These are phyloP conservation scores for Glonium stellatum DNA, from an alignment of 495 filamentous ascomycete genomes.

Conservation along the genomic window DNA sequence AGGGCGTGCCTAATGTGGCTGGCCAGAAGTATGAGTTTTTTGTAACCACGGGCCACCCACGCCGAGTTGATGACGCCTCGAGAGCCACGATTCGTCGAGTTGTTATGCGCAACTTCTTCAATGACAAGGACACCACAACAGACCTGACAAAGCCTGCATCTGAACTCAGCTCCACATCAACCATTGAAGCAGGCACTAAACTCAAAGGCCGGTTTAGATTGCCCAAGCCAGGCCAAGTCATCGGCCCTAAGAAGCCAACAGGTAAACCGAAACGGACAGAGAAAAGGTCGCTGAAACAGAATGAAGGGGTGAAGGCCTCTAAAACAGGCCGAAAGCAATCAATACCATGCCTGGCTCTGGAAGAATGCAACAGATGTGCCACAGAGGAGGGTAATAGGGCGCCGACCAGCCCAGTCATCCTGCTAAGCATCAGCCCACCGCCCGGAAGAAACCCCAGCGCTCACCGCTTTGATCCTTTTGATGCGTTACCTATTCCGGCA, in stretches of 20 bases:
- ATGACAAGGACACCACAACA: neutral
- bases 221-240: conserved; percentile 7
- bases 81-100: conserved; percentile 20
- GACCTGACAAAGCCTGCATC: conserved; percentile 2
- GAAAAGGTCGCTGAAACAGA: neutral
- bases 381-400: neutral
- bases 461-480: conserved; percentile 22
- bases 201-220: conserved; percentile 20
- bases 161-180: conserved; percentile 9
- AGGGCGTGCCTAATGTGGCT: neutral
- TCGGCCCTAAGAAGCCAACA: neutral
- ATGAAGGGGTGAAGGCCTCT: neutral
- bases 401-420: neutral
- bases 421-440: neutral
- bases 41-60: conserved; percentile 18
- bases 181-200: conserved; percentile 13
- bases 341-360: neutral
- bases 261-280: neutral
- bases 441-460: conserved; percentile 11
- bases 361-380: neutral
- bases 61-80: conserved; percentile 14
- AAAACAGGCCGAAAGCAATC: neutral
- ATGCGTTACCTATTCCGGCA: conserved; percentile 20
- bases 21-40: conserved; percentile 24
- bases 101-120: conserved; percentile 27